A percentile compares a stretch with the other conserved stretches of the same genome.
Conservation (phyloP, 2,329 filamentous ascomycete genomes). For the Zasmidium citrigriseum region DNA sequence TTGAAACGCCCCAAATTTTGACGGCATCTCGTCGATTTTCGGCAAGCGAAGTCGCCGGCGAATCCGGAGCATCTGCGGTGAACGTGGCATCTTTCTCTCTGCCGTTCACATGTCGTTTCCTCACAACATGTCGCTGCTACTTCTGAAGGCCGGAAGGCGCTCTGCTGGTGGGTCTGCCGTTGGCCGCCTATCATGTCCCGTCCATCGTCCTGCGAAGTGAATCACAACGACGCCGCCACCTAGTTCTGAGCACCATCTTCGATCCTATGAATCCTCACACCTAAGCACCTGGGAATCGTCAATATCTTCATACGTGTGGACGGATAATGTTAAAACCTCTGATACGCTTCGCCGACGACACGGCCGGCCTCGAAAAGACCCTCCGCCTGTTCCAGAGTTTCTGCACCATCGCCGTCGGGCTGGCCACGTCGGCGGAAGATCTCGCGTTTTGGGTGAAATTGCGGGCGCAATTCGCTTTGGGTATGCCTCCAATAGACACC, state of each 20-base stretch:
- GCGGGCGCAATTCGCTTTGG: constrained; percentile 45
- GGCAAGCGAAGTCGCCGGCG: neutral
- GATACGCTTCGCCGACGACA: constrained; percentile 21
- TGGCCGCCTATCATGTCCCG: no score
- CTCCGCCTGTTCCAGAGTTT: constrained; percentile 58
- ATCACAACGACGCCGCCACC: no score
- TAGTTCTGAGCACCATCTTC: no score
- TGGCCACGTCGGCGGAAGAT: constrained; percentile 36
- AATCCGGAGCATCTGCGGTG: neutral
- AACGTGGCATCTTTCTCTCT: neutral
- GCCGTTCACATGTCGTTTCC: neutral
- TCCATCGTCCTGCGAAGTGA: no score
- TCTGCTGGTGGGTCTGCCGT: no score
- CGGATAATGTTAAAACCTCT: constrained; percentile 16
- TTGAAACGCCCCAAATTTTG: neutral
- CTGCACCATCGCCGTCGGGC: constrained; percentile 36
- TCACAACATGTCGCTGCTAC: no score
- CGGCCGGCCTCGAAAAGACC: constrained; percentile 63
- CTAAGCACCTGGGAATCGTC: neutral
- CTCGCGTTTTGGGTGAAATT: constrained; percentile 40
- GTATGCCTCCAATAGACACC: constrained; percentile 31
- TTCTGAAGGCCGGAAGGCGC: no score
- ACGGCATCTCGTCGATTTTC: neutral
- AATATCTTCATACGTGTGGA: neutral
- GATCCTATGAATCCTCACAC: neutral